Conservation (phyloP, 1,284 basidiomycete species). For the Sporisorium exsertum region DNA sequence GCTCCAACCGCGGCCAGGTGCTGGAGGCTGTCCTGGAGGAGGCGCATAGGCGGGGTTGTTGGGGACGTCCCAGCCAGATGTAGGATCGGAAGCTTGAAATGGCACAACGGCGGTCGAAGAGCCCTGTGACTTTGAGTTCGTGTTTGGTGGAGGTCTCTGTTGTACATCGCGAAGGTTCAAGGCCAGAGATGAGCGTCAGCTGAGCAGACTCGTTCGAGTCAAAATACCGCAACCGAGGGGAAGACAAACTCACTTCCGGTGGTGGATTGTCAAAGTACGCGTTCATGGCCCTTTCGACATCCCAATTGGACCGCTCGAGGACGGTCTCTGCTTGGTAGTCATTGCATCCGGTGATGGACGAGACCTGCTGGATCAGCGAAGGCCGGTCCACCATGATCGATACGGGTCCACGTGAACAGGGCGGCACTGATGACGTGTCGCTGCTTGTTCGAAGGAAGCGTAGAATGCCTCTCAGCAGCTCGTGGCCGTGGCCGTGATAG, state of each 20-base stretch:
- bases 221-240: background rate
- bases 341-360: slow-evolving; percentile 45
- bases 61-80: slow-evolving; percentile 25
- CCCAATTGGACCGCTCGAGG: slow-evolving; percentile 36
- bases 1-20: slow-evolving; percentile 11
- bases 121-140: slow-evolving; percentile 13
- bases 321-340: slow-evolving; percentile 32
- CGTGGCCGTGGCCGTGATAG: background rate
- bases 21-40: slow-evolving; percentile 27
- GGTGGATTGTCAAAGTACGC: slow-evolving; percentile 49
- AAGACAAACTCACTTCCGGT: slow-evolving; percentile 31
- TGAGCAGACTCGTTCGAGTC: background rate
- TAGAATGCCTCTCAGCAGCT: background rate
- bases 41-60: slow-evolving; percentile 19
- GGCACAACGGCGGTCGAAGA: slow-evolving; percentile 26
- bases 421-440: background rate
- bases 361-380: slow-evolving; percentile 32
- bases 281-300: slow-evolving; percentile 42
- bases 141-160: slow-evolving; percentile 11
- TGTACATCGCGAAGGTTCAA: no score
- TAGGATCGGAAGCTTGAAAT: slow-evolving; percentile 8
- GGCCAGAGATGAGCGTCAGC: background rate
- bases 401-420: background rate
- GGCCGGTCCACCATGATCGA: slow-evolving; percentile 25
- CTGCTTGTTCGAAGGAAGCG: background rate